A percentile compares a stretch with the other conserved stretches of the same genome.
phyloP scores from a whole-genome alignment of 2,329 filamentous ascomycete genomes.

The Periconia sp. region DNA sequence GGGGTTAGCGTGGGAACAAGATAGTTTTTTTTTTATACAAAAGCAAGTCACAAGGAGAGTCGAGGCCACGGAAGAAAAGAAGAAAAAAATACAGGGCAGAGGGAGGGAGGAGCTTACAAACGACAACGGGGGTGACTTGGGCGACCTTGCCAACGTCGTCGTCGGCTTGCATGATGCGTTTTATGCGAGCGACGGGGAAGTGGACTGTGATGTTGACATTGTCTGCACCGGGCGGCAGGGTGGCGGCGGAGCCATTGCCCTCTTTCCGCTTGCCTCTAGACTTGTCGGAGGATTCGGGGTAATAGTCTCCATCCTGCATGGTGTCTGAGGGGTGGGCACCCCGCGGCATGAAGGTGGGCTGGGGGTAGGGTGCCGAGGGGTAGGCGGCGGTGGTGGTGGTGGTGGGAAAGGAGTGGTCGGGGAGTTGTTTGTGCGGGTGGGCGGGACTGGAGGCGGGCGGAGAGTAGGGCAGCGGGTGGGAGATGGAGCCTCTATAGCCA shows the following conservation, averaged over 20 bases:
- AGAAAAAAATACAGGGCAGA: background rate
- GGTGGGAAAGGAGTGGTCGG: conserved; percentile 10
- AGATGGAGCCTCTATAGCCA: conserved; percentile 38
- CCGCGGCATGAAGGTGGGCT: conserved; percentile 29
- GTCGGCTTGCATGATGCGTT: conserved; percentile 98
- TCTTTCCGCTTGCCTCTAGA: conserved; percentile 25
- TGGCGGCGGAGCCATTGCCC: conserved; percentile 21
- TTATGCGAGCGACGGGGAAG: conserved; percentile 95
- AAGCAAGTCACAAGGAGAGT: background rate
- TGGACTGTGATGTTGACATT: conserved; percentile 84
- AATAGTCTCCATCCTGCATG: conserved; percentile 41
- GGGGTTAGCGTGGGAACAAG: background rate
- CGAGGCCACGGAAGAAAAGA: conserved; percentile 6
- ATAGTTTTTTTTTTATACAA: too few relatives aligned
- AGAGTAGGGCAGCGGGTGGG: conserved; percentile 27
- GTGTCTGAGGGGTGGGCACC: conserved; percentile 25
- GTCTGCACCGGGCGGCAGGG: conserved; percentile 33
- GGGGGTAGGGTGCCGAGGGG: conserved; percentile 5
- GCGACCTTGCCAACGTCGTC: conserved; percentile 98
- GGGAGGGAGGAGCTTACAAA: conserved; percentile 57
- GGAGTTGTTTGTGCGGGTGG: conserved; percentile 15
- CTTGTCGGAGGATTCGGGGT: conserved; percentile 35
- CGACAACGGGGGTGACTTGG: conserved; percentile 93
- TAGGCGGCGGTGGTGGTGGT: background rate
- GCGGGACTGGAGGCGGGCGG: conserved; percentile 23